Percentiles rank a stretch among this genome's conserved stretches.
Evolutionary conservation across 2,329 filamentous ascomycete genomes (phyloP).

Genomic region (Cercospora berteroae): DNA sequence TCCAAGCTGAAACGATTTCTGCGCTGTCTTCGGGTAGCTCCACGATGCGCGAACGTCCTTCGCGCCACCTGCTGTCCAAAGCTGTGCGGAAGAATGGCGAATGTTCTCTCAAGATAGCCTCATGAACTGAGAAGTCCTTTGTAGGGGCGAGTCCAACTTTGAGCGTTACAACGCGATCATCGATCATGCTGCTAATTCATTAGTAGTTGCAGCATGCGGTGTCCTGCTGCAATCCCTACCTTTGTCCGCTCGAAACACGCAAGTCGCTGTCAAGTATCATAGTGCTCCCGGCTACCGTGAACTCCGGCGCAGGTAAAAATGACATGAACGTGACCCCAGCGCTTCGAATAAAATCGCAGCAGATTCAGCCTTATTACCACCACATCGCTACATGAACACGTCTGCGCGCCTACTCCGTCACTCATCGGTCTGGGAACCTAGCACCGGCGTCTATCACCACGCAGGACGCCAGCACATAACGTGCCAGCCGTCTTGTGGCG

Average conservation of each 20-base stretch:
- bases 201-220: background rate
- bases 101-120: constrained; percentile 19
- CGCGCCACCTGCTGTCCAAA: constrained; percentile 26
- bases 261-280: constrained; percentile 16
- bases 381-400: background rate
- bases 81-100: constrained; percentile 25
- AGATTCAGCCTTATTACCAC: background rate
- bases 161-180: constrained; percentile 21
- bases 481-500: constrained; percentile 6
- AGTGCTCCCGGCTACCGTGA: background rate
- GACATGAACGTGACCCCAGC: background rate
- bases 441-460: constrained; percentile 7
- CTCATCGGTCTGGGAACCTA: background rate
- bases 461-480: constrained; percentile 3
- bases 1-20: constrained; percentile 22
- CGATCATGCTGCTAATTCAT: constrained; percentile 18
- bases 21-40: constrained; percentile 21
- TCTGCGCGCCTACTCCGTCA: background rate
- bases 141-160: constrained; percentile 9
- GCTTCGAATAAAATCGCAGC: background rate
- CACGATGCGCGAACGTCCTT: constrained; percentile 18
- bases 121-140: constrained; percentile 24
- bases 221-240: constrained; percentile 1
- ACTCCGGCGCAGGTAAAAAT: background rate
- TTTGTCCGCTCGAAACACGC: constrained; percentile 15